phyloP scores from a whole-genome alignment of 495 filamentous ascomycete species.

The Penicillium manginii region DNA sequence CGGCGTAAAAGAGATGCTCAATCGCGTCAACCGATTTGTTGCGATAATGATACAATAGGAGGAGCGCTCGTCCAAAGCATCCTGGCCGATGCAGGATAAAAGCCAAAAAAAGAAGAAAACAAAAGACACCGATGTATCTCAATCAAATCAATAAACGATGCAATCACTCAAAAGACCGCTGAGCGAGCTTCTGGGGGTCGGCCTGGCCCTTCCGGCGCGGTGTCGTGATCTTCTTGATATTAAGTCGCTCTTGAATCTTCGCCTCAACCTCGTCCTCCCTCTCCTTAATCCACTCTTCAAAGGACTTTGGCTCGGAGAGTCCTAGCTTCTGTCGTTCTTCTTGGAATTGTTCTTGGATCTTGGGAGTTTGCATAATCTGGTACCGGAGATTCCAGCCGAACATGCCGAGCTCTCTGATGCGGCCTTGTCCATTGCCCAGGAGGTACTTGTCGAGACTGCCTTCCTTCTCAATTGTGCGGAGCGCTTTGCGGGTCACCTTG shows the following conservation, averaged over 20 bases:
- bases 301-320: constrained; percentile 44
- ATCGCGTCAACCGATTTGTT: constrained; percentile 24
- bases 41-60: constrained; percentile 39
- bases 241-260: constrained; percentile 37
- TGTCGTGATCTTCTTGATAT: constrained; percentile 43
- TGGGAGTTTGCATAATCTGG: constrained; percentile 76
- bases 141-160: constrained; percentile 1
- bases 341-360: constrained; percentile 61
- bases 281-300: constrained; percentile 45
- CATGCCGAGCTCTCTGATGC: constrained; percentile 83
- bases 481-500: constrained; percentile 72
- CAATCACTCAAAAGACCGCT: not conserved
- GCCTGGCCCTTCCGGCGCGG: constrained; percentile 37
- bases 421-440: constrained; percentile 67
- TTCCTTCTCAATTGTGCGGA: constrained; percentile 84
- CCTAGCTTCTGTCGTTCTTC: constrained; percentile 56
- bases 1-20: constrained; percentile 19
- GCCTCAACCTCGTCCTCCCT: constrained; percentile 41
- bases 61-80: constrained; percentile 27
- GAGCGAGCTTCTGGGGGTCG: constrained; percentile 25
- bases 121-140: not conserved
- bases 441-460: constrained; percentile 93
- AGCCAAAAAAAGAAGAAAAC: constrained; percentile 1
- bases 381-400: constrained; percentile 87
- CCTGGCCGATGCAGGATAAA: constrained; percentile 13